These are phyloP conservation scores for Piper betle DNA, from an alignment of 164 flowering plant genomes.

Conservation along the genomic window DNA sequence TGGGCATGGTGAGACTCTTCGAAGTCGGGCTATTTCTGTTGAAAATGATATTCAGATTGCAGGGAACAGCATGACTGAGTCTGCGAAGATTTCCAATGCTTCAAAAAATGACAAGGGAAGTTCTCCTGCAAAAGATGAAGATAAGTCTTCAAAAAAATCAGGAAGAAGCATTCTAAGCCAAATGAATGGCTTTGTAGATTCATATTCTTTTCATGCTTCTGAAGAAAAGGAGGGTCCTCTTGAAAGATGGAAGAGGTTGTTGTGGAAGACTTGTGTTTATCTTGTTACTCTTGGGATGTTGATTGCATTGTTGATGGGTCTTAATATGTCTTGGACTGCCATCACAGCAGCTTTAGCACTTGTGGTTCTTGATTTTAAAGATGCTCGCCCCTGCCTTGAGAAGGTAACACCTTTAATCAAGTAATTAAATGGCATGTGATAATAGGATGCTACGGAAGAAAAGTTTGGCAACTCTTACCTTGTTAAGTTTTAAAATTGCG, in stretches of 20 bases:
- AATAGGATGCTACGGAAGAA: no score
- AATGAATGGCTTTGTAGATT: constrained; percentile 7
- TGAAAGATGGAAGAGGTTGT: constrained; percentile 32
- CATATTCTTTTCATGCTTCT: constrained; percentile 5
- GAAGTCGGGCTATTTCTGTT: constrained; percentile 19
- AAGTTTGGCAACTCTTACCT: no score
- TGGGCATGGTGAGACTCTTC: constrained; percentile 23
- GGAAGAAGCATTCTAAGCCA: not conserved
- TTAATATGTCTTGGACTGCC: constrained; percentile 95
- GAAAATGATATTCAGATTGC: constrained; percentile 18
- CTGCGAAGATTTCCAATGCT: constrained; percentile 20
- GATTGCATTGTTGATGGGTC: constrained; percentile 53
- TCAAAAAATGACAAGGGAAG: constrained; percentile 12
- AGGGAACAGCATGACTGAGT: constrained; percentile 14
- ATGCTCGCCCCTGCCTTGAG: constrained; percentile 67
- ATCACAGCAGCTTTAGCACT: constrained; percentile 83
- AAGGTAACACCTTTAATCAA: constrained; percentile 35
- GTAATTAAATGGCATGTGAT: no score
- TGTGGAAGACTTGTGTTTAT: constrained; percentile 69
- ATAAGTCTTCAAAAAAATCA: not conserved
- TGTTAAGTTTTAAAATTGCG: no score
- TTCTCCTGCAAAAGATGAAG: not conserved
- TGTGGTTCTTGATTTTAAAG: constrained; percentile 85
- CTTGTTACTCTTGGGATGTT: constrained; percentile 80
- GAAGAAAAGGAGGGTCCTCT: constrained; percentile 18